A percentile compares a stretch with the other conserved stretches of the same genome.
phyloP scores from a whole-genome alignment of 192 early-diverging fungal genomes.

The Backusella circina region DNA sequence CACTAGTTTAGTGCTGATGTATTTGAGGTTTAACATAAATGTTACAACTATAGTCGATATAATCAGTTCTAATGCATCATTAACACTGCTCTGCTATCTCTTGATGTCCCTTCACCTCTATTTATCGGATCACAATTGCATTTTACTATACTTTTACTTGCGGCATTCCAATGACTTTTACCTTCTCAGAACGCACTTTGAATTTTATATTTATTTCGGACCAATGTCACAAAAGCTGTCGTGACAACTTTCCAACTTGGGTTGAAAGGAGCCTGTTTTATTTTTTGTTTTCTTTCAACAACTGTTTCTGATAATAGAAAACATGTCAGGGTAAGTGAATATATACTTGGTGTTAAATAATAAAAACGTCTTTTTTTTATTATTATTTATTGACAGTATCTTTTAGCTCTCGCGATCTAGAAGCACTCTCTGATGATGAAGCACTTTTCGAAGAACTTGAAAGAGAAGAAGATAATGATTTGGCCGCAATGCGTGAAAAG shows the following conservation, averaged over 20 bases:
- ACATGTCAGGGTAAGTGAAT: background rate
- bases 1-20: too few species aligned
- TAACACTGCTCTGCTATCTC: too few species aligned
- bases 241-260: background rate
- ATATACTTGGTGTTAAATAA: background rate
- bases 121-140: too few species aligned
- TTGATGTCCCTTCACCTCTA: too few species aligned
- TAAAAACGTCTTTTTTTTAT: too few species aligned
- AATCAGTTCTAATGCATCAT: too few species aligned
- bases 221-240: background rate
- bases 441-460: constrained; percentile 83
- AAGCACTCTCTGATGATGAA: constrained; percentile 62
- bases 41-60: too few species aligned
- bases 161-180: background rate
- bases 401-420: constrained; percentile 23
- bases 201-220: background rate
- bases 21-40: too few species aligned
- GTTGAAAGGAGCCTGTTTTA: background rate
- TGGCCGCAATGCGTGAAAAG: constrained; percentile 75
- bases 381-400: background rate
- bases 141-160: background rate
- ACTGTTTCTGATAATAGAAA: background rate
- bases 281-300: background rate
- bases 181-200: background rate
- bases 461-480: constrained; percentile 70